Percentiles rank a stretch among this genome's conserved stretches.
phyloP scores from a whole-genome alignment of 192 early-diverging fungal species.

The Umbelopsis ramanniana region DNA sequence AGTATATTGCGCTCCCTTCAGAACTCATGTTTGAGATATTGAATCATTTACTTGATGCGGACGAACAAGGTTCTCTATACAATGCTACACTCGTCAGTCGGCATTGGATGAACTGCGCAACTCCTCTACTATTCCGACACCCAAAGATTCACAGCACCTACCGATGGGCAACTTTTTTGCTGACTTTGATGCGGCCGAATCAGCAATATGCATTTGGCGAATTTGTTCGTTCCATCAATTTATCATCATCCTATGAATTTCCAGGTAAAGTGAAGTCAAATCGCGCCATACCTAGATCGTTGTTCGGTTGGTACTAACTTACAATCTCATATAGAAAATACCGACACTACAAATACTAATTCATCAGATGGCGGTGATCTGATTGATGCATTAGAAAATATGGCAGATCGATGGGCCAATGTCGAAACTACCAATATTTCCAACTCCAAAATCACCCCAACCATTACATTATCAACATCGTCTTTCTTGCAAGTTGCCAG shows the following conservation, averaged over 20 bases:
- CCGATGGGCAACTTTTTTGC: slow-evolving; percentile 52
- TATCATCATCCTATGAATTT: slow-evolving; percentile 34
- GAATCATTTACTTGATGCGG: slow-evolving; percentile 25
- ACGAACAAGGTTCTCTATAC: slow-evolving; percentile 36
- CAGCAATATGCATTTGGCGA: slow-evolving; percentile 37
- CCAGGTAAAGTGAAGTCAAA: background rate
- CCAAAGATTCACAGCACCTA: slow-evolving; percentile 46
- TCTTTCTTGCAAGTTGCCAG: slow-evolving; percentile 51
- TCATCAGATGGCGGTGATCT: background rate
- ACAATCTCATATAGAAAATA: background rate
- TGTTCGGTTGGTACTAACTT: background rate
- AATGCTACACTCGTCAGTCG: slow-evolving; percentile 39
- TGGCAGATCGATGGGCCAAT: background rate
- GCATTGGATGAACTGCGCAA: slow-evolving; percentile 51
- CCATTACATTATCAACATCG: slow-evolving; percentile 48
- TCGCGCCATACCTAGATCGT: too few species aligned
- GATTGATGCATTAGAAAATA: slow-evolving; percentile 4
- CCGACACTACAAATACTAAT: background rate
- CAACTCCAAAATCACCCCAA: slow-evolving; percentile 23
- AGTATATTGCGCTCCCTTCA: slow-evolving; percentile 36
- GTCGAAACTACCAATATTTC: slow-evolving; percentile 8
- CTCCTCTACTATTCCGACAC: slow-evolving; percentile 41
- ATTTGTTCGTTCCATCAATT: slow-evolving; percentile 46
- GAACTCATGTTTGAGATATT: slow-evolving; percentile 52
- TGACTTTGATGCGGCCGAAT: slow-evolving; percentile 41